Base-by-base conservation (phyloP, 1,284 basidiomycete genomes). In the Leccinum colubrinum region DNA sequence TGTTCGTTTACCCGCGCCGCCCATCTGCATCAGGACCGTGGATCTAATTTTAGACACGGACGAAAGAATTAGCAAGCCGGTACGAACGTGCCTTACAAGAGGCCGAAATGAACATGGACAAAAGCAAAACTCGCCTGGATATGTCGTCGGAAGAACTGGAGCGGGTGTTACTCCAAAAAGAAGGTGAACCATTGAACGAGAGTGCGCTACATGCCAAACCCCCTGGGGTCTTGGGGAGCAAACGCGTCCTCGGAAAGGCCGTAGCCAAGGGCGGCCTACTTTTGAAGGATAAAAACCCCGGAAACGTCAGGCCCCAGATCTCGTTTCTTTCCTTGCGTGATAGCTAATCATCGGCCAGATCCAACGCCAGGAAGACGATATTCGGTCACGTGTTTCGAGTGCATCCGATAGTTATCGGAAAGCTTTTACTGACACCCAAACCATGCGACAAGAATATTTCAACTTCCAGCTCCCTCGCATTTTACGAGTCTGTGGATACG, bases 391-490 rank as follows among this genome's bases (percentile, higher is more conserved):
- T 66, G 90, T 98, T 80, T 94, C 93, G 6, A 81, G 80, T 55
- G 88, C 93, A 4, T 95, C 93, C 37, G 97, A 98, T 72, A 85
- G 88, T 35, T 98, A 96, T 74, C 83, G 94, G 62, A 95, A 95
- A 76, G 89, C 95, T 11, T 90, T 98, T n/a, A 85, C 87, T 27
- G 94, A 95, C 67, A 93, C 93, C 9, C 96, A 98, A 76, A 81
- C 87, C 3, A 86, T 95, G 77, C 84, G 96, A 58, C 95, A 98
- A 75, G 97, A 99, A 74, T 98, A 97, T 76, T 99, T 98, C 77
- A 97, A 97, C 75, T 91, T 97, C 71, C 97, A 98, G 72, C 79
- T 98, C 53, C 97, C 97, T 52, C 90, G 95, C 68, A 93, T 98
- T 65, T 77, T 99, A 54, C 85, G 97, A 56, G 95, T 96, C 74